Base-by-base conservation (phyloP, 345 rosid species). In the Sonneratia alba region DNA sequence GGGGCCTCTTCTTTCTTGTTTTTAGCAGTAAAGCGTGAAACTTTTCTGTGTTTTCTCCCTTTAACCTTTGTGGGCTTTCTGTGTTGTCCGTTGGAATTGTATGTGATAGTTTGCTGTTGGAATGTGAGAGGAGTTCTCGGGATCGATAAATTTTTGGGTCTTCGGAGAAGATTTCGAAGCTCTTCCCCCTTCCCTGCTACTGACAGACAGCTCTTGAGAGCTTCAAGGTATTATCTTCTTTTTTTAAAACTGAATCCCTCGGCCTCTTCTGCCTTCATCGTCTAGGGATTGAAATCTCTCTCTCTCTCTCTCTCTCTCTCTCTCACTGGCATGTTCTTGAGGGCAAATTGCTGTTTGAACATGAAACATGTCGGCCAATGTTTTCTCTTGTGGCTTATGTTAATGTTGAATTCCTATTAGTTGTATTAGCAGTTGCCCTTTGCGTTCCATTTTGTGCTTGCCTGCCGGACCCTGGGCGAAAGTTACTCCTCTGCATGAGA, bases 171-270 rank as follows among this genome's bases (percentile, higher is more conserved):
- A 66, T 66, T 67, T 24, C 51, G 70, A 27, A 24, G 51, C 51
- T 47, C 72, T 49, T 69, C 42, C 63, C 49, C 62, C 67, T 74
- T 74, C 77, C 77, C 77, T 62, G 69, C 43, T 43, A 57, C 47
- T 40, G 72, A 68, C 49, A 47, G 18, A 12, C 72, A 69, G 19
- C 45, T 7, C 61, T 47, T 36, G 57, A 67, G 36, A 37, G 47
- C 64, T 70, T 74, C 77, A 68, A 74, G 77, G 77, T 74, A 53
- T 51, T 51, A n/a, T 53, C 51, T 70, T 14, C 16, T 47, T 47
- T 47, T 47, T 47, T 13, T 68, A 36, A 42, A 15, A 11, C 47
- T 61, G 67, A 21, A 63, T 64, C 45, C 14, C 76, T 57, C 32
- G 72, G 55, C 67, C 56, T 48, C 53, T 36, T 53, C 67, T 55